Evolutionary conservation across 371 early-diverging fungal species (phyloP).

Genomic region (Zopfochytrium polystomum): DNA sequence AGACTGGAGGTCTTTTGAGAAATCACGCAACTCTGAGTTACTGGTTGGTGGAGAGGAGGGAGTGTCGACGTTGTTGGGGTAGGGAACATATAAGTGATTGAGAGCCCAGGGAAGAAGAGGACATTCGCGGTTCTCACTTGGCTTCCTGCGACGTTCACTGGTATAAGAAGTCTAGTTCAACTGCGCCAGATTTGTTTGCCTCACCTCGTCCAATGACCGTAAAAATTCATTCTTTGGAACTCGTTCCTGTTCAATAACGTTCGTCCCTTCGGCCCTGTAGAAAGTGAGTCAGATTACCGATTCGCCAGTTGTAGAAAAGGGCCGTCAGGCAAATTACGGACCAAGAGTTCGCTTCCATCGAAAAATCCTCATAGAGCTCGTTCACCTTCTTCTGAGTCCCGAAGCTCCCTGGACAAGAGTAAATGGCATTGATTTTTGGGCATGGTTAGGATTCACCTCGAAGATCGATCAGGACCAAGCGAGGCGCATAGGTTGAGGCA

Average conservation of each 20-base stretch:
- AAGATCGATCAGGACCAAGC: conserved; percentile 72
- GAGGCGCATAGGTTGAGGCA: conserved; percentile 68
- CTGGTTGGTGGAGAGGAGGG: too few relatives aligned
- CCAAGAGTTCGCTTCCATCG: conserved; percentile 35
- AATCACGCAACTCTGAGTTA: too few relatives aligned
- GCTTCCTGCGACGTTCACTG: too few relatives aligned
- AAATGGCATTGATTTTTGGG: background rate
- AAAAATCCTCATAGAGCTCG: conserved; percentile 50
- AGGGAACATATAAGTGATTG: too few relatives aligned
- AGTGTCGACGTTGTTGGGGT: too few relatives aligned
- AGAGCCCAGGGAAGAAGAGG: too few relatives aligned
- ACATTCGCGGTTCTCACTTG: too few relatives aligned
- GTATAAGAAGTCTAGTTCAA: too few relatives aligned
- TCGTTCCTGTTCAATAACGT: conserved; percentile 38
- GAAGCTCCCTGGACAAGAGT: conserved; percentile 54
- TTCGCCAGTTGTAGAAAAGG: background rate
- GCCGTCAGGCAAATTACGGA: conserved; percentile 18
- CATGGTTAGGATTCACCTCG: conserved; percentile 50
- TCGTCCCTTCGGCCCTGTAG: conserved; percentile 52
- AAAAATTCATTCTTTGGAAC: conserved; percentile 53
- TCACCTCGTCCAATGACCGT: too few relatives aligned
- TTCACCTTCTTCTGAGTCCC: conserved; percentile 68
- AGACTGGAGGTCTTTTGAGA: conserved; percentile 33
- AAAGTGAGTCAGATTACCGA: too few relatives aligned
- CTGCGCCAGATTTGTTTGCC: too few relatives aligned